Conservation (phyloP, 2,329 filamentous ascomycete genomes). For the Penicillium digitatum region DNA sequence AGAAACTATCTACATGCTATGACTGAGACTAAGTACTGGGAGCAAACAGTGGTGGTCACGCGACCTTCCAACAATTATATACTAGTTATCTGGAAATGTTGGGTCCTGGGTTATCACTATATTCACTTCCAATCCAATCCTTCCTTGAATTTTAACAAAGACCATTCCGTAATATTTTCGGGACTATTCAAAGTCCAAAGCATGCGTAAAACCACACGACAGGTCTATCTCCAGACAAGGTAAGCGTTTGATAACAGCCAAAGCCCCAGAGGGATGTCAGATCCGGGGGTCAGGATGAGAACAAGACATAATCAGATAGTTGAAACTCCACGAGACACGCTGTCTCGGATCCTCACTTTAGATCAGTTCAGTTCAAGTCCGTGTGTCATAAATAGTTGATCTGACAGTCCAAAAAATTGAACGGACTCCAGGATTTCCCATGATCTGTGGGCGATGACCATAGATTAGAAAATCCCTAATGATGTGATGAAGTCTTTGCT, state of each 20-base stretch:
- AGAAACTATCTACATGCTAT: too few species aligned
- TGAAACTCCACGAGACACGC: neutral
- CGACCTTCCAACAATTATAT: too few species aligned
- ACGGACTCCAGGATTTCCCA: neutral
- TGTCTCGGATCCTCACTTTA: slow-evolving; percentile 11
- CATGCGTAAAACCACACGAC: neutral
- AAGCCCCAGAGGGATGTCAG: slow-evolving; percentile 16
- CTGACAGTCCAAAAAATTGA: slow-evolving; percentile 1
- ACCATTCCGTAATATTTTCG: too few species aligned
- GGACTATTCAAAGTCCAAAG: neutral
- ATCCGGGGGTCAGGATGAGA: slow-evolving; percentile 13
- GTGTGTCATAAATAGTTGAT: neutral
- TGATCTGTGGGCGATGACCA: neutral
- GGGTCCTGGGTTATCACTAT: too few species aligned
- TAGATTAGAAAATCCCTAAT: neutral
- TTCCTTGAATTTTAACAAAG: neutral
- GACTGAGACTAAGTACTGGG: too few species aligned
- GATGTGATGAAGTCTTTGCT: neutral
- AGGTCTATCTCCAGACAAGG: neutral
- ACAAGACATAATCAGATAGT: slow-evolving; percentile 11
- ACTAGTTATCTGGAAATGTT: neutral
- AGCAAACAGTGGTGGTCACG: too few species aligned
- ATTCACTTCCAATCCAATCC: neutral
- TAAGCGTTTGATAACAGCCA: slow-evolving; percentile 5
- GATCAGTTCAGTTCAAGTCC: neutral